These are phyloP conservation scores for Oxyria digyna DNA, from an alignment of 148 eudicot species.

Conservation along the genomic window DNA sequence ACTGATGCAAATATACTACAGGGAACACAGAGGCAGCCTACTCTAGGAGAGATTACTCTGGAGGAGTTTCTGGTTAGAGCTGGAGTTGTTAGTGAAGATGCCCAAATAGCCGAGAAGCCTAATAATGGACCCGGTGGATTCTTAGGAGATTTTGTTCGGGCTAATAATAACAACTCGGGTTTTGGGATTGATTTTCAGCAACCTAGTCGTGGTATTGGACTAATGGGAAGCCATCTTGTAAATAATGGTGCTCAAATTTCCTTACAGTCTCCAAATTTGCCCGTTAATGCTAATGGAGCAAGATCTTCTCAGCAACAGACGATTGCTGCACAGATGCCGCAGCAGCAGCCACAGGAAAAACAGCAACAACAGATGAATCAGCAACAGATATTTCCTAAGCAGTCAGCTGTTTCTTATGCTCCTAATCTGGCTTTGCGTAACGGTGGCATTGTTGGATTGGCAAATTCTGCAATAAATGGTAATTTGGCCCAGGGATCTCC, in stretches of 20 bases:
- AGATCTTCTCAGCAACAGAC: conserved; percentile 36
- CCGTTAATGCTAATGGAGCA: conserved; percentile 50
- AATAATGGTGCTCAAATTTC: conserved; percentile 36
- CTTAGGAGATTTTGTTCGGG: conserved; percentile 33
- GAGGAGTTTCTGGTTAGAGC: conserved; percentile 86
- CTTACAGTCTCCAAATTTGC: conserved; percentile 33
- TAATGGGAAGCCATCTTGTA: conserved; percentile 1
- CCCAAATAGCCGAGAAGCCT: conserved; percentile 19
- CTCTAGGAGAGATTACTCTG: conserved; percentile 76
- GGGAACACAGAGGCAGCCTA: conserved; percentile 34
- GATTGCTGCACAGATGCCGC: conserved; percentile 18
- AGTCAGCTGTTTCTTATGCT: conserved; percentile 37
- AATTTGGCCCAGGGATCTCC: conserved; percentile 32
- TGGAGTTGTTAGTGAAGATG: conserved; percentile 76
- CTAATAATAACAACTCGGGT: conserved; percentile 20
- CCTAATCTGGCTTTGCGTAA: conserved; percentile 29
- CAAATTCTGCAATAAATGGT: conserved; percentile 31
- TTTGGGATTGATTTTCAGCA: conserved; percentile 50
- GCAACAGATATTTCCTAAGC: conserved; percentile 50
- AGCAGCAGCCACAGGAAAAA: conserved; percentile 4
- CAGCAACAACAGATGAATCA: conserved; percentile 32
- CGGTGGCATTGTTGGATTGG: conserved; percentile 42
- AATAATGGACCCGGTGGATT: conserved; percentile 20
- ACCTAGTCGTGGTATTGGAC: conserved; percentile 12
- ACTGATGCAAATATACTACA: conserved; percentile 23